These are phyloP conservation scores for Keithomyces neogunnii DNA, from an alignment of 2,329 filamentous ascomycete genomes.

Conservation along the genomic window DNA sequence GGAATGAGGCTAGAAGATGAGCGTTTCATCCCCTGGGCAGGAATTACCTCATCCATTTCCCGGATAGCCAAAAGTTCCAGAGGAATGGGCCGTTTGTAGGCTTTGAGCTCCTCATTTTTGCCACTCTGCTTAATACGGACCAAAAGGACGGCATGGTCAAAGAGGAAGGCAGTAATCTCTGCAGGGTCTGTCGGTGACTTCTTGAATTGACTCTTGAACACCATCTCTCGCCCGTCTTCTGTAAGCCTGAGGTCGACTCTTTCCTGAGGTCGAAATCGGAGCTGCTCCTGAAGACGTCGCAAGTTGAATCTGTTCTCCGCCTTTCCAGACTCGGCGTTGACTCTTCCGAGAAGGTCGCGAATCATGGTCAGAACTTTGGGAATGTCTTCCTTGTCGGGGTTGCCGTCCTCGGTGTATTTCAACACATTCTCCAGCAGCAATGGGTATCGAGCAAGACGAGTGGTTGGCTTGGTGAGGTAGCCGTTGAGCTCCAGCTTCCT, in stretches of 20 bases:
- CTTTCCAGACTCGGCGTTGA: conserved; percentile 93
- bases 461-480: conserved; percentile 96
- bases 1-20: conserved; percentile 78
- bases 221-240: conserved; percentile 83
- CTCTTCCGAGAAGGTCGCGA: conserved; percentile 74
- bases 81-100: conserved; percentile 89
- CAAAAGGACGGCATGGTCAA: conserved; percentile 89
- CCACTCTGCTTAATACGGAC: conserved; percentile 87
- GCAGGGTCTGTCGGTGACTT: conserved; percentile 81
- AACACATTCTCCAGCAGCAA: conserved; percentile 83
- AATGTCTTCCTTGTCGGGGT: conserved; percentile 83
- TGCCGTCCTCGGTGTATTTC: conserved; percentile 85
- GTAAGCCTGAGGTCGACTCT: conserved; percentile 90
- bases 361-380: conserved; percentile 83
- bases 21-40: conserved; percentile 71
- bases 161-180: conserved; percentile 90
- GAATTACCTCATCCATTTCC: conserved; percentile 95
- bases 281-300: conserved; percentile 80
- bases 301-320: conserved; percentile 97
- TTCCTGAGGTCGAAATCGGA: conserved; percentile 84
- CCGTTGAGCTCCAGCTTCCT: conserved; percentile 95
- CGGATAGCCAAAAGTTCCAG: conserved; percentile 86
- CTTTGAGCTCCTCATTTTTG: conserved; percentile 89
- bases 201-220: conserved; percentile 92
- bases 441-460: conserved; percentile 87